phyloP scores from a whole-genome alignment of 371 early-diverging fungal genomes.

The Mortierella sp. region DNA sequence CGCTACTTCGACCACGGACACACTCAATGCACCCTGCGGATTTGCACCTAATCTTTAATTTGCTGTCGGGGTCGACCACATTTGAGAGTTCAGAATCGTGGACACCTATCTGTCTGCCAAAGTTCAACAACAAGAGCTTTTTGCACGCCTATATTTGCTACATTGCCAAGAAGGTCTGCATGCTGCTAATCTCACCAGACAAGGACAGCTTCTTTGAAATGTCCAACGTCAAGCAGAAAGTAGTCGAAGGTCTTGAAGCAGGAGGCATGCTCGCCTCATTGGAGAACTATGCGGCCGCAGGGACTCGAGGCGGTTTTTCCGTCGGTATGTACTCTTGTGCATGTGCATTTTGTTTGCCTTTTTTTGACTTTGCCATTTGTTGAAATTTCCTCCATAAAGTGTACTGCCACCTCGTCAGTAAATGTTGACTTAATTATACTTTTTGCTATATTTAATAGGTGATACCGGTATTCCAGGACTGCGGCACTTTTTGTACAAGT shows the following conservation, averaged over 20 bases:
- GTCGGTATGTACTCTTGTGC: slow-evolving; percentile 34
- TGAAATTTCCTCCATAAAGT: neutral
- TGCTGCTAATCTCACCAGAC: slow-evolving; percentile 84
- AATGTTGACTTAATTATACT: neutral
- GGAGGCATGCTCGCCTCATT: slow-evolving; percentile 41
- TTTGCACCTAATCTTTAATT: slow-evolving; percentile 86
- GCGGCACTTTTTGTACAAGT: slow-evolving; percentile 84
- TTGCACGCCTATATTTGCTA: slow-evolving; percentile 91
- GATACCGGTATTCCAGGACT: slow-evolving; percentile 78
- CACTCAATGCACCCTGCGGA: slow-evolving; percentile 90
- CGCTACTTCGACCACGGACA: slow-evolving; percentile 81
- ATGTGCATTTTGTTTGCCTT: neutral
- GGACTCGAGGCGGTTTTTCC: slow-evolving; percentile 55
- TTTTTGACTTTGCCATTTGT: neutral
- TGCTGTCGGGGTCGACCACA: slow-evolving; percentile 82
- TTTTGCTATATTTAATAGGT: slow-evolving; percentile 54
- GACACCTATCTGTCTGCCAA: slow-evolving; percentile 96
- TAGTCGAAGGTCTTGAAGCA: slow-evolving; percentile 69
- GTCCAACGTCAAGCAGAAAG: slow-evolving; percentile 75
- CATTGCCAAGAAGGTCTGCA: slow-evolving; percentile 75
- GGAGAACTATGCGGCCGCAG: slow-evolving; percentile 51
- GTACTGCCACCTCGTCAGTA: neutral
- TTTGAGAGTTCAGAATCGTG: slow-evolving; percentile 88
- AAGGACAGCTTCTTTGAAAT: slow-evolving; percentile 89
- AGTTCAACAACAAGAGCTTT: slow-evolving; percentile 90